These are phyloP conservation scores for Cylindrodendrum hubeiense DNA, from an alignment of 2,329 filamentous ascomycete genomes.

Conservation along the genomic window DNA sequence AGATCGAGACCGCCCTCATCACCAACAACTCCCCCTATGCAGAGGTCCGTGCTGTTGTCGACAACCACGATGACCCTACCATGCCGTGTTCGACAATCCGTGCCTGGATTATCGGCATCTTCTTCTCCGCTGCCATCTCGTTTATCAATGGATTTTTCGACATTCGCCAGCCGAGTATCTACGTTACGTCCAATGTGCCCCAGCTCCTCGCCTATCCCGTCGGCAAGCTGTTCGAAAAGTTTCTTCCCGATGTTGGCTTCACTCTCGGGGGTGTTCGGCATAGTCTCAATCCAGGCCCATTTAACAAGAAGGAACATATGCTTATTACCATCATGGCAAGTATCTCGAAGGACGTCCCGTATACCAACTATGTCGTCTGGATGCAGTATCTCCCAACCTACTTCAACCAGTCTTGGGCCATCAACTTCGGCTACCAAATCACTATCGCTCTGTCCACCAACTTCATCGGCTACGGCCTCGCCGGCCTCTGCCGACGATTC, in stretches of 20 bases:
- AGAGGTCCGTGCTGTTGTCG: slow-evolving; percentile 66
- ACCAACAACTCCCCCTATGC: slow-evolving; percentile 68
- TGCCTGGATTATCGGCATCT: slow-evolving; percentile 64
- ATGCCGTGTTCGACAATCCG: slow-evolving; percentile 67
- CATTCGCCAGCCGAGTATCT: slow-evolving; percentile 66
- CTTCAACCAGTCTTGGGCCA: slow-evolving; percentile 64
- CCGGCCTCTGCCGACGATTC: slow-evolving; percentile 62
- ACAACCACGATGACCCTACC: slow-evolving; percentile 63
- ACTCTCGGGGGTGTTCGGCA: slow-evolving; percentile 60
- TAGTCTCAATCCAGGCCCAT: slow-evolving; percentile 66
- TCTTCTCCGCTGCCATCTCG: slow-evolving; percentile 61
- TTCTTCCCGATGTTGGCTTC: slow-evolving; percentile 63
- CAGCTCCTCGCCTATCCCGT: slow-evolving; percentile 68
- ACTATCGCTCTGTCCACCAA: slow-evolving; percentile 63
- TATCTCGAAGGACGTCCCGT: slow-evolving; percentile 61
- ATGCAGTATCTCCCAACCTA: slow-evolving; percentile 61
- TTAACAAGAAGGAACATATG: slow-evolving; percentile 72
- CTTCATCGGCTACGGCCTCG: slow-evolving; percentile 68
- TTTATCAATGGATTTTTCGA: slow-evolving; percentile 70
- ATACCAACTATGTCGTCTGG: slow-evolving; percentile 64
- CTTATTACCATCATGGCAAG: slow-evolving; percentile 73
- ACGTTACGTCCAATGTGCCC: slow-evolving; percentile 65
- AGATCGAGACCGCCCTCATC: slow-evolving; percentile 64
- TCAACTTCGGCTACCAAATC: slow-evolving; percentile 62
- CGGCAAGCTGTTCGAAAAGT: slow-evolving; percentile 62